Conservation (phyloP, 768 basidiomycete genomes). For the Amanita rubescens region DNA sequence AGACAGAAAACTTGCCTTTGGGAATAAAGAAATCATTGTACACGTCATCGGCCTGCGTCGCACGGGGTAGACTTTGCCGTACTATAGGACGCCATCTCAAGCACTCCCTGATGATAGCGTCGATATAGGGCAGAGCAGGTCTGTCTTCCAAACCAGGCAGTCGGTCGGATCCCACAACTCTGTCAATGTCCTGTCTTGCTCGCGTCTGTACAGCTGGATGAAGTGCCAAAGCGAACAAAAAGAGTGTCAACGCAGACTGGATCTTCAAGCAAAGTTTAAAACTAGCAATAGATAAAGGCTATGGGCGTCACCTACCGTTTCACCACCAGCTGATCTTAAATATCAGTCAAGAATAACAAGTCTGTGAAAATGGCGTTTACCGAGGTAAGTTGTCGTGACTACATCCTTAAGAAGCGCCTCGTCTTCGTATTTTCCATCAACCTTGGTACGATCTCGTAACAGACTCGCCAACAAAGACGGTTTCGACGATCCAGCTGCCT, state of each 20-base stretch:
- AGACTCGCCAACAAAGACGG: neutral
- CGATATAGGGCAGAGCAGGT: constrained; percentile 6
- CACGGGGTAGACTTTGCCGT: neutral
- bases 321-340: neutral
- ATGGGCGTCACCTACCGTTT: neutral
- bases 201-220: constrained; percentile 8
- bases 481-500: neutral
- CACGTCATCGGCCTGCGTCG: neutral
- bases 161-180: constrained; percentile 9
- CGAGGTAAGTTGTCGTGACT: neutral
- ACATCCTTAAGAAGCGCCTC: neutral
- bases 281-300: no score
- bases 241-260: neutral
- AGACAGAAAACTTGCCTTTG: neutral
- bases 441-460: neutral
- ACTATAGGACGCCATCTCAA: constrained; percentile 7
- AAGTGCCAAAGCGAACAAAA: constrained; percentile 7
- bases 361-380: neutral
- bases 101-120: constrained; percentile 5
- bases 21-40: constrained; percentile 5
- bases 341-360: neutral
- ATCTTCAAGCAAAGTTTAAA: neutral
- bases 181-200: constrained; percentile 11
- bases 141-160: constrained; percentile 6
- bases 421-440: neutral